phyloP scores from a whole-genome alignment of 2,329 filamentous ascomycete genomes.

The Monosporascus sp. region DNA sequence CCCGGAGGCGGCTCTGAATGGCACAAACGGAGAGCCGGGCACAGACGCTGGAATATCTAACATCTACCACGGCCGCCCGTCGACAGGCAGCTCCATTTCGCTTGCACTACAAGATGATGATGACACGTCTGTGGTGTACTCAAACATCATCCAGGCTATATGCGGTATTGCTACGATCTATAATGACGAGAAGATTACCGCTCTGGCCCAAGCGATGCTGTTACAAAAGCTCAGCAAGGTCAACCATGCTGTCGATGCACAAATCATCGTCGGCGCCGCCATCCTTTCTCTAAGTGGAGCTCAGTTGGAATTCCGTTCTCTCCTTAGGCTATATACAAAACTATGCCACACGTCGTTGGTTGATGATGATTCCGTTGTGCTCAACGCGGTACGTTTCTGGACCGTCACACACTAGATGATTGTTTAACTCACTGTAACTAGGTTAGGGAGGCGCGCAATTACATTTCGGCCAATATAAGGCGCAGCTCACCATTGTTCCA shows the following conservation, averaged over 20 bases:
- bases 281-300: conserved; percentile 71
- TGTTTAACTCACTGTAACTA: conserved; percentile 12
- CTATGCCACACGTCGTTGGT: conserved; percentile 68
- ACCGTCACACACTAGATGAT: neutral
- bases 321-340: conserved; percentile 78
- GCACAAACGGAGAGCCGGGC: conserved; percentile 37
- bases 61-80: conserved; percentile 50
- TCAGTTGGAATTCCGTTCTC: conserved; percentile 73
- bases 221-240: conserved; percentile 92
- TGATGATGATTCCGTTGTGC: conserved; percentile 60
- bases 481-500: conserved; percentile 71
- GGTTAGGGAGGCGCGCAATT: conserved; percentile 72
- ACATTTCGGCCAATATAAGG: conserved; percentile 66
- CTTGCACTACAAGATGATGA: conserved; percentile 70
- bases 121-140: conserved; percentile 70
- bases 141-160: conserved; percentile 90
- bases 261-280: conserved; percentile 79
- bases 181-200: conserved; percentile 86
- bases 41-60: conserved; percentile 32
- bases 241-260: conserved; percentile 71
- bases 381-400: conserved; percentile 59
- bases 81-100: conserved; percentile 73
- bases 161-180: conserved; percentile 80
- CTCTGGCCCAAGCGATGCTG: conserved; percentile 89
- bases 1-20: conserved; percentile 50